These are phyloP conservation scores for Thymus mandschuricus DNA, from an alignment of 257 asterid genomes.

Conservation along the genomic window DNA sequence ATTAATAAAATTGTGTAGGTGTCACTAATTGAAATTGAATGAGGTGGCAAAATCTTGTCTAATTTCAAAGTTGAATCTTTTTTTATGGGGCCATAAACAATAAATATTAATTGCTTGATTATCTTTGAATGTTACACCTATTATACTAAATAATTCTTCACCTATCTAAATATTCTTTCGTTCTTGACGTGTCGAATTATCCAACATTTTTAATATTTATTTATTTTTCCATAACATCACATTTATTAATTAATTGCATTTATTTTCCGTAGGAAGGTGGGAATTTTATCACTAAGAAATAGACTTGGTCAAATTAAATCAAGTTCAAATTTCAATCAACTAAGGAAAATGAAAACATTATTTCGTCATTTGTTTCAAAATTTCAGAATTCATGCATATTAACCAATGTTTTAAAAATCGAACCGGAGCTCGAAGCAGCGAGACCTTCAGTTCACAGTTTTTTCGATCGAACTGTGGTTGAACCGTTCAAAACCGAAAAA, in stretches of 20 bases:
- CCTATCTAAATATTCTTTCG: background rate
- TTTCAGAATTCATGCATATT: too few species aligned
- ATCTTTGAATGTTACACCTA: slow-evolving; percentile 5
- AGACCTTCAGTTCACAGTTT: too few species aligned
- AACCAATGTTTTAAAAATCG: too few species aligned
- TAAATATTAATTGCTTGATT: slow-evolving; percentile 15
- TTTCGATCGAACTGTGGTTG: too few species aligned
- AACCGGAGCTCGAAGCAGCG: too few species aligned
- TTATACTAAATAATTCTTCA: slow-evolving; percentile 11
- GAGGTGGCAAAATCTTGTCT: background rate
- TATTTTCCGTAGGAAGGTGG: background rate
- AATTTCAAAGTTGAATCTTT: slow-evolving; percentile 12
- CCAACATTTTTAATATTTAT: background rate
- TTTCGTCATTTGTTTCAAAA: too few species aligned
- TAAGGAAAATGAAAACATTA: background rate
- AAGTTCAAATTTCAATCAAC: background rate
- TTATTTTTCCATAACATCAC: background rate
- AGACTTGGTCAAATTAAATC: background rate
- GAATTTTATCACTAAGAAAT: background rate
- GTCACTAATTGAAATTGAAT: background rate
- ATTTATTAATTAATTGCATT: background rate
- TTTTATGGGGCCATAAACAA: slow-evolving; percentile 19
- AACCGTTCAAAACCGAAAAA: too few species aligned
- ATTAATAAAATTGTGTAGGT: background rate
- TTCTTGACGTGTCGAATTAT: slow-evolving; percentile 8